A percentile compares a stretch with the other conserved stretches of the same genome.
Evolutionary conservation across 441 rosid genomes (phyloP).

Genomic region (Pelargonium myrrhifolium): DNA sequence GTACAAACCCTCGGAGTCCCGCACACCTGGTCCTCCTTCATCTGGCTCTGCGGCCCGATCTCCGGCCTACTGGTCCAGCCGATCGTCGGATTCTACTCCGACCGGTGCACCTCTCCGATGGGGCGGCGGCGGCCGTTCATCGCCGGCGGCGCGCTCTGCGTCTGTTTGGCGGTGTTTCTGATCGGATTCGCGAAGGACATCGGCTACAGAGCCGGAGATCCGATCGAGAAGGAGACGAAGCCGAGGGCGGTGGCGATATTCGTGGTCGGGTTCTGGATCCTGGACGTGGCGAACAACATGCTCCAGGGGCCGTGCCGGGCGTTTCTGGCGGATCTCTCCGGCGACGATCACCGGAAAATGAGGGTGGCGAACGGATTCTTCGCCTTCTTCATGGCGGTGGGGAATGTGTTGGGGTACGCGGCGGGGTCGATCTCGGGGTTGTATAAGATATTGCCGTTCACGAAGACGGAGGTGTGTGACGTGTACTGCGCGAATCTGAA

Average conservation of each 20-base stretch:
- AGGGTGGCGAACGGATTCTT: constrained; percentile 55
- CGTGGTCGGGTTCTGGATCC: background rate
- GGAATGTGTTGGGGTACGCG: constrained; percentile 73
- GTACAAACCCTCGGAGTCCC: background rate
- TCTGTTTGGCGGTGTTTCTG: background rate
- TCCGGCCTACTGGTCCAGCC: background rate
- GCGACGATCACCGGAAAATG: constrained; percentile 40
- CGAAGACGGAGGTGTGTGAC: constrained; percentile 63
- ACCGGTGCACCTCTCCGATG: background rate
- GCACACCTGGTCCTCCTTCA: background rate
- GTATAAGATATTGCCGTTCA: constrained; percentile 50
- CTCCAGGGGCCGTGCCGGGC: constrained; percentile 89
- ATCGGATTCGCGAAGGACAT: background rate
- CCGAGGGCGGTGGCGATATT: background rate
- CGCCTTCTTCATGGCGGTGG: constrained; percentile 92
- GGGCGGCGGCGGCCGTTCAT: background rate
- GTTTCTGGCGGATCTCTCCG: constrained; percentile 72
- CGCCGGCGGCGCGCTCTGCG: background rate
- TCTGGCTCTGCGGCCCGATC: background rate
- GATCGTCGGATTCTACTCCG: background rate
- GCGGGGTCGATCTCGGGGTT: constrained; percentile 57
- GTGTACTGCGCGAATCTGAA: constrained; percentile 84
- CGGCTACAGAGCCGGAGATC: background rate
- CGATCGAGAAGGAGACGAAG: background rate
- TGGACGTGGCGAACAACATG: constrained; percentile 15